These are phyloP conservation scores for Microcos paniculata DNA, from an alignment of 345 rosid species.

Conservation along the genomic window DNA sequence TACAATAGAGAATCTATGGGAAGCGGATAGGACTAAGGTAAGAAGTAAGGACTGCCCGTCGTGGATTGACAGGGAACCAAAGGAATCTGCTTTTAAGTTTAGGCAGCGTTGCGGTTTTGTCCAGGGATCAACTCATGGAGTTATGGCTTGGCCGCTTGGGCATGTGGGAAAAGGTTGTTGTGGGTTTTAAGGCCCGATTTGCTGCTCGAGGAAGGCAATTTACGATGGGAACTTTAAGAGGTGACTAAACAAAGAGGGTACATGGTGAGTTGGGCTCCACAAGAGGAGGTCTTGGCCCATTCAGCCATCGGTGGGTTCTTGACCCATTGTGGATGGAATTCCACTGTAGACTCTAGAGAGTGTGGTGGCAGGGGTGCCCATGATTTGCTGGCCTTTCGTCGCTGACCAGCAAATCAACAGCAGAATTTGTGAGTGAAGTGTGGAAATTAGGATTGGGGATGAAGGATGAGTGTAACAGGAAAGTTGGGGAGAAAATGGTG, in stretches of 20 bases:
- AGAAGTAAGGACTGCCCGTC: too few relatives aligned
- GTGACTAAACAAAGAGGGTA: slow-evolving; percentile 34
- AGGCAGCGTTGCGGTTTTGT: slow-evolving; percentile 35
- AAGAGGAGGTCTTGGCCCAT: slow-evolving; percentile 47
- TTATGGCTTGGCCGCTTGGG: slow-evolving; percentile 50
- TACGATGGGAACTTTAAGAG: slow-evolving; percentile 27
- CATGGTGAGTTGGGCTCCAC: slow-evolving; percentile 47
- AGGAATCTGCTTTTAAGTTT: slow-evolving; percentile 43
- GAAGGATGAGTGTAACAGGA: slow-evolving; percentile 57
- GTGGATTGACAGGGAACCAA: slow-evolving; percentile 46
- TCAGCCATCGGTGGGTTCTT: slow-evolving; percentile 54
- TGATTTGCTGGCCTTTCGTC: slow-evolving; percentile 69
- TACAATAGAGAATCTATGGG: slow-evolving; percentile 33
- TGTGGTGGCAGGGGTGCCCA: slow-evolving; percentile 55
- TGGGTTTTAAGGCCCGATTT: slow-evolving; percentile 48
- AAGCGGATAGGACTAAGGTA: slow-evolving; percentile 38
- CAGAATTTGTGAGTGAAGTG: slow-evolving; percentile 46
- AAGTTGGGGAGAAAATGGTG: slow-evolving; percentile 49
- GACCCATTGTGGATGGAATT: slow-evolving; percentile 84
- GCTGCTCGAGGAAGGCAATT: neutral
- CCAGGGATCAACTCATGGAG: slow-evolving; percentile 38
- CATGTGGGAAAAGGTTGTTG: slow-evolving; percentile 36
- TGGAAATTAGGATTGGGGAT: slow-evolving; percentile 73
- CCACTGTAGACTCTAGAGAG: slow-evolving; percentile 77
- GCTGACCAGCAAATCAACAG: slow-evolving; percentile 66